Percentiles rank a stretch among this genome's conserved stretches.
Conservation (phyloP, 352 stramenopile genomes). For the Globisporangium nunn region DNA sequence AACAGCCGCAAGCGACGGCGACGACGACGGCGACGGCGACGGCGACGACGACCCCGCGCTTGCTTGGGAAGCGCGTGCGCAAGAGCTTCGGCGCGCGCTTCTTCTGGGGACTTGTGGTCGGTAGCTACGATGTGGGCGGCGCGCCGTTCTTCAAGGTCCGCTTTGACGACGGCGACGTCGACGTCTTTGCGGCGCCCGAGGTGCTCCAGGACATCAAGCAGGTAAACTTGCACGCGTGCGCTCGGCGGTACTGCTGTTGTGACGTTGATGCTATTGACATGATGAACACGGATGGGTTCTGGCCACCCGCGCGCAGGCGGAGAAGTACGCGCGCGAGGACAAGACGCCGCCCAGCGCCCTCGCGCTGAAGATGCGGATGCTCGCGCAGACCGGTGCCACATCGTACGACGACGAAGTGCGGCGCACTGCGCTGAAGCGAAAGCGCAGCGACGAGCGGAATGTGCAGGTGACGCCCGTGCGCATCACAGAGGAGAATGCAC, state of each 20-base stretch:
- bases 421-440: conserved; percentile 32
- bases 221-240: not conserved
- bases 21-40: not conserved
- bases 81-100: conserved; percentile 59
- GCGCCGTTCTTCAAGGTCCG: conserved; percentile 71
- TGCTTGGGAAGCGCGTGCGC: conserved; percentile 38
- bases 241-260: not conserved
- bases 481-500: not conserved
- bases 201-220: conserved; percentile 36
- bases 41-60: conserved; percentile 1
- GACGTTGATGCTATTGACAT: not conserved
- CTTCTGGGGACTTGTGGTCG: conserved; percentile 60
- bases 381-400: not conserved
- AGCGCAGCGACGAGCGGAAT: conserved; percentile 17
- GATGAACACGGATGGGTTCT: not conserved
- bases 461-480: not conserved
- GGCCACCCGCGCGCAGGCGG: conserved; percentile 11
- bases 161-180: conserved; percentile 79
- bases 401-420: conserved; percentile 27
- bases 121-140: conserved; percentile 40
- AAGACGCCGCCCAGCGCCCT: not conserved
- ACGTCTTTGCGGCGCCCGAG: conserved; percentile 55
- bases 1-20: not conserved
- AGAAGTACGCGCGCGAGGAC: conserved; percentile 20
- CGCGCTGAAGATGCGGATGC: not conserved